Percentiles rank a stretch among this genome's conserved stretches.
phyloP scores from a whole-genome alignment of 225 moss, liverwort and hornwort genomes.

The Asterella californica region DNA sequence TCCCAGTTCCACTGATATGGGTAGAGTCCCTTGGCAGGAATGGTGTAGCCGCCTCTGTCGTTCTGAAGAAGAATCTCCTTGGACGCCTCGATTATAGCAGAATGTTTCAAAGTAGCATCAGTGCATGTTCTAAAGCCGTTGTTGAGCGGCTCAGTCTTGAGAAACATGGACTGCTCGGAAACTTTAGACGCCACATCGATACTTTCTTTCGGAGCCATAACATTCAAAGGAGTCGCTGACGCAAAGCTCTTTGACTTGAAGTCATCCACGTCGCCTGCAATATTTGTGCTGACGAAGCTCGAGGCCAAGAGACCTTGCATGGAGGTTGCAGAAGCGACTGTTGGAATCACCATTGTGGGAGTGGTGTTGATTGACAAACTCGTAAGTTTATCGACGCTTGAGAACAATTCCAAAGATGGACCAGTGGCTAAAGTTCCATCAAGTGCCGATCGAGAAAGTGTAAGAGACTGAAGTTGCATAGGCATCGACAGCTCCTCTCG shows the following conservation, averaged over 20 bases:
- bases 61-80: conserved; percentile 22
- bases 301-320: neutral
- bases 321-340: neutral
- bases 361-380: neutral
- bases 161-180: neutral
- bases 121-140: neutral
- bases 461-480: neutral
- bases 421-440: conserved; percentile 8
- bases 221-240: neutral
- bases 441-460: neutral
- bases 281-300: neutral
- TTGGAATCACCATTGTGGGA: neutral
- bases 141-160: neutral
- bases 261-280: neutral
- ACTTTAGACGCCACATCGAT: neutral
- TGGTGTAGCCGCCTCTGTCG: conserved; percentile 33
- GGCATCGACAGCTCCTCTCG: neutral
- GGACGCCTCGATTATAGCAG: conserved; percentile 14
- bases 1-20: conserved; percentile 39
- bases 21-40: conserved; percentile 31
- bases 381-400: neutral
- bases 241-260: neutral
- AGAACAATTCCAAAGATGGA: conserved; percentile 5
- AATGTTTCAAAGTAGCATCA: neutral
- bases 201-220: neutral